Evolutionary conservation across 2,329 filamentous ascomycete genomes (phyloP).

Genomic region (Zasmidium cellare): DNA sequence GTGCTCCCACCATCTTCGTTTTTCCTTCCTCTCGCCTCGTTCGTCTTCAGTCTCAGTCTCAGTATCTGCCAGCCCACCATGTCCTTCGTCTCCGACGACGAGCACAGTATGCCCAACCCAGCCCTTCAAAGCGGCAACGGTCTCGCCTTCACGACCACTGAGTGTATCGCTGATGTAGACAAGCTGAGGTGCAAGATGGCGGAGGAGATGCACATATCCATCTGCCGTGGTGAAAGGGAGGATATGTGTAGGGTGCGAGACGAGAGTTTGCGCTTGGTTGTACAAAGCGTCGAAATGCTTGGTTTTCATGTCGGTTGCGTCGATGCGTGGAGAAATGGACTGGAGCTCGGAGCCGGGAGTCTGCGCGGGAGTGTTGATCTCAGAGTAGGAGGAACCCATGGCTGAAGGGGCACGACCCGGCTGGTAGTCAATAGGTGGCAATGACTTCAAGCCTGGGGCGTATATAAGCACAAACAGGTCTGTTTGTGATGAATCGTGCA

Average conservation of each 20-base stretch:
- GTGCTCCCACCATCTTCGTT: constrained; percentile 72
- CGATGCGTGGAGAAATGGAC: constrained; percentile 44
- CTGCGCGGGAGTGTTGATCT: constrained; percentile 68
- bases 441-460: constrained; percentile 67
- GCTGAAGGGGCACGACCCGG: constrained; percentile 54
- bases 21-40: constrained; percentile 45
- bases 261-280: constrained; percentile 73
- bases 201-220: constrained; percentile 82
- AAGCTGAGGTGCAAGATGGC: constrained; percentile 79
- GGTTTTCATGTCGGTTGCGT: constrained; percentile 37
- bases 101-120: constrained; percentile 65
- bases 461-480: constrained; percentile 90
- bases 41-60: constrained; percentile 67
- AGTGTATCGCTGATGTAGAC: constrained; percentile 78
- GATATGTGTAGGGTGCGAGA: constrained; percentile 83
- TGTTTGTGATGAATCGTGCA: constrained; percentile 69
- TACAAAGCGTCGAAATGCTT: constrained; percentile 74
- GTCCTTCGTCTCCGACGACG: constrained; percentile 69
- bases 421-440: constrained; percentile 42
- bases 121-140: constrained; percentile 65
- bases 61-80: constrained; percentile 78
- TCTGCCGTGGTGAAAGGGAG: constrained; percentile 83
- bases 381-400: constrained; percentile 81
- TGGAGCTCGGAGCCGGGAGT: constrained; percentile 63
- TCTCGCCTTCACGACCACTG: constrained; percentile 68